phyloP scores from a whole-genome alignment of 2,329 filamentous ascomycete genomes.

The Aspergillus ibericus region DNA sequence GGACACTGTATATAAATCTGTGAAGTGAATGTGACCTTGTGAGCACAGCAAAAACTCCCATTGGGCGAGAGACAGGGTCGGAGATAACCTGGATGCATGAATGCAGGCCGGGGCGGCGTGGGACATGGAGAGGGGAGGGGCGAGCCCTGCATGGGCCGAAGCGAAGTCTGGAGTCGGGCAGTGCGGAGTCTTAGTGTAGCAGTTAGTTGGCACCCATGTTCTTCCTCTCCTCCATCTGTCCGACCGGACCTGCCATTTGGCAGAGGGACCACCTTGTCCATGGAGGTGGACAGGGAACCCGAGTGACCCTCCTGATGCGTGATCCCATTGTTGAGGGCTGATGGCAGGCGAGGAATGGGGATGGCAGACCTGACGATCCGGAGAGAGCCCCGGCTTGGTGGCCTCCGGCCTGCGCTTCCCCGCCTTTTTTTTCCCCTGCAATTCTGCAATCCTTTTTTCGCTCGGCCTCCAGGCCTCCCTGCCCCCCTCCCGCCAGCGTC shows the following conservation, averaged over 20 bases:
- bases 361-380: constrained; percentile 11
- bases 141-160: background rate
- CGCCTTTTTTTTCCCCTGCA: constrained; percentile 8
- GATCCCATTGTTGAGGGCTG: background rate
- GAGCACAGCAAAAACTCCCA: background rate
- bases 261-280: background rate
- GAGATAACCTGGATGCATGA: background rate
- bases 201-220: background rate
- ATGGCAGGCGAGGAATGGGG: background rate
- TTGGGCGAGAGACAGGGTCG: background rate
- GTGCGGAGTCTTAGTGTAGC: background rate
- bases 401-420: constrained; percentile 5
- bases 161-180: background rate
- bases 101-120: background rate
- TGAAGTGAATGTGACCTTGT: background rate
- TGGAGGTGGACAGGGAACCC: background rate
- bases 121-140: background rate
- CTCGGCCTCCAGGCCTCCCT: background rate
- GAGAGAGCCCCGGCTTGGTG: background rate
- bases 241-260: background rate
- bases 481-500: background rate
- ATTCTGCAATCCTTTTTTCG: background rate
- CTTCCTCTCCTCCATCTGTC: background rate
- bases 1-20: background rate
- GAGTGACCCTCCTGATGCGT: no score